phyloP scores from a whole-genome alignment of 2,329 filamentous ascomycete species.

The Diaporthe humulicola region DNA sequence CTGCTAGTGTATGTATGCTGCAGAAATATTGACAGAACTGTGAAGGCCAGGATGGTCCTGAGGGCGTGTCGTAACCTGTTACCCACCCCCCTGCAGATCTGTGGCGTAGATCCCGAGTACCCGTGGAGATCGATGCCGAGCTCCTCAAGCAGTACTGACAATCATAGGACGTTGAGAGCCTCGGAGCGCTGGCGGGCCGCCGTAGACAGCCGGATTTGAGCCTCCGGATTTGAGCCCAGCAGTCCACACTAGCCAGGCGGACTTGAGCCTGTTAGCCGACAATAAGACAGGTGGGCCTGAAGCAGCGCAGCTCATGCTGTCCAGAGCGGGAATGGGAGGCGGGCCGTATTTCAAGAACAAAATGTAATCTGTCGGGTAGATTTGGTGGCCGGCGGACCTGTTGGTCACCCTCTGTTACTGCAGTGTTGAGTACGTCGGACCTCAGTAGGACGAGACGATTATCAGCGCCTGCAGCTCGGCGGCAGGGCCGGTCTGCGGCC shows the following conservation, averaged over 20 bases:
- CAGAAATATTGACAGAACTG: background rate
- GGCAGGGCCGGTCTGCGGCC: background rate
- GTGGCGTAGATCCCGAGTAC: background rate
- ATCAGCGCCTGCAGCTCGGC: background rate
- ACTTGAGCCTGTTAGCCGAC: background rate
- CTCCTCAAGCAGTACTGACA: background rate
- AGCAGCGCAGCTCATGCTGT: background rate
- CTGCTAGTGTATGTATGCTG: background rate
- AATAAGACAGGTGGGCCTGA: background rate
- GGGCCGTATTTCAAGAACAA: background rate
- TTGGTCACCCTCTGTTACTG: background rate
- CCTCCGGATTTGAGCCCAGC: background rate
- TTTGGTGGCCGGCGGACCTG: background rate
- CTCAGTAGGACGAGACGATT: background rate
- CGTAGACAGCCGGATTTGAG: no score
- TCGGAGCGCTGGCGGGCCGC: no score
- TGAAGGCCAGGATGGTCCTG: background rate
- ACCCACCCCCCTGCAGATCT: constrained; percentile 20
- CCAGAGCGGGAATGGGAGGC: no score
- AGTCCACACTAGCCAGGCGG: background rate
- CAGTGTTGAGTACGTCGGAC: background rate
- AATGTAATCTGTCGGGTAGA: background rate
- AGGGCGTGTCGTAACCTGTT: background rate
- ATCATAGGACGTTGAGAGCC: background rate
- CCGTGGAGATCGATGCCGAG: background rate